These are phyloP conservation scores for Plasmodium falciparum DNA, from an alignment of 169 alveolate species.

Conservation along the genomic window DNA sequence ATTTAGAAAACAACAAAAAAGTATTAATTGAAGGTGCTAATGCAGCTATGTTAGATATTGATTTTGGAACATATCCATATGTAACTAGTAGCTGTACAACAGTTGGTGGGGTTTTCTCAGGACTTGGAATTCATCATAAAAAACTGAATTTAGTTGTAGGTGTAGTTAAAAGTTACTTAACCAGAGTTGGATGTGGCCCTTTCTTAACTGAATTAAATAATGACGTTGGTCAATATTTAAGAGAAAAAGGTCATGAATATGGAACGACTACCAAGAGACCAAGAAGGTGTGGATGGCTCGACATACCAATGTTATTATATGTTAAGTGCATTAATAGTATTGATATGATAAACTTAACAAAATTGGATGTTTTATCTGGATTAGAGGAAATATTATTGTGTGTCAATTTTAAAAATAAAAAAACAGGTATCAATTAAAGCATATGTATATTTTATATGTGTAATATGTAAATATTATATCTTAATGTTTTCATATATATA, in stretches of 20 bases:
- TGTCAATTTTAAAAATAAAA: constrained; percentile 82
- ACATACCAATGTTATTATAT: constrained; percentile 89
- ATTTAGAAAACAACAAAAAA: constrained; percentile 82
- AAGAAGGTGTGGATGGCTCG: constrained; percentile 98
- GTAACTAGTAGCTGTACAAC: constrained; percentile 85
- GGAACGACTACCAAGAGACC: constrained; percentile 97
- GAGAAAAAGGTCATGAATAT: constrained; percentile 92
- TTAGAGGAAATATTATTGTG: constrained; percentile 90
- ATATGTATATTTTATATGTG: neutral
- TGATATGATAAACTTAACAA: constrained; percentile 92
- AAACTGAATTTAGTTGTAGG: constrained; percentile 87
- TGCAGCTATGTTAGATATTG: constrained; percentile 85
- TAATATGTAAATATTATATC: neutral
- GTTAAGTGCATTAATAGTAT: constrained; percentile 85
- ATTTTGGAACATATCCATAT: constrained; percentile 86
- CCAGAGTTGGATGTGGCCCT: constrained; percentile 98
- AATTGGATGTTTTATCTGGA: constrained; percentile 94
- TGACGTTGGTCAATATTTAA: constrained; percentile 84
- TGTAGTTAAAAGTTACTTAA: constrained; percentile 94
- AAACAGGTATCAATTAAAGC: constrained; percentile 74
- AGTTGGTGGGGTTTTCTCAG: constrained; percentile 82
- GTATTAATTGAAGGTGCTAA: constrained; percentile 83
- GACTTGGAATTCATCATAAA: constrained; percentile 80
- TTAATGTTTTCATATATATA: neutral
- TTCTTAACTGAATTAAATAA: constrained; percentile 94